Evolutionary conservation across 2,329 filamentous ascomycete species (phyloP).

Genomic region (Aspergillus carbonarius): DNA sequence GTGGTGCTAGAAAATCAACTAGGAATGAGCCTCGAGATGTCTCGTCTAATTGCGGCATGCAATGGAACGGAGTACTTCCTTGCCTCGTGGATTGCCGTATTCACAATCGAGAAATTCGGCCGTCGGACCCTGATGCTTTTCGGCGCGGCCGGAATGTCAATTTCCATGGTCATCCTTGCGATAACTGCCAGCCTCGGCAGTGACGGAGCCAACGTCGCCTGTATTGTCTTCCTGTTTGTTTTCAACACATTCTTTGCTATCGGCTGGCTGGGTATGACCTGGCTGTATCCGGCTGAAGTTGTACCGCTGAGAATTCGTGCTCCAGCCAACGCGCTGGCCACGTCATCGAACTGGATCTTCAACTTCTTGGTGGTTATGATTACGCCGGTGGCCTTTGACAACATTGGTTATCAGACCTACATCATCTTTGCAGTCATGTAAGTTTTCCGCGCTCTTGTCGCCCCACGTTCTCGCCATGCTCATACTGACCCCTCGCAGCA

Average conservation of each 20-base stretch:
- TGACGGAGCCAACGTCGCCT: slow-evolving; percentile 26
- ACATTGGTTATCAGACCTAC: slow-evolving; percentile 56
- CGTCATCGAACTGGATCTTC: slow-evolving; percentile 60
- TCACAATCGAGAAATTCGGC: slow-evolving; percentile 51
- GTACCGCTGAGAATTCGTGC: slow-evolving; percentile 59
- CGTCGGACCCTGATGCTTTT: slow-evolving; percentile 70
- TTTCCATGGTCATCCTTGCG: slow-evolving; percentile 63
- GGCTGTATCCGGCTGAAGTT: slow-evolving; percentile 52
- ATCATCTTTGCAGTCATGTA: slow-evolving; percentile 57
- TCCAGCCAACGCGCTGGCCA: slow-evolving; percentile 64
- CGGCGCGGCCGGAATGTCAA: slow-evolving; percentile 63
- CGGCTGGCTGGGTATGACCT: slow-evolving; percentile 64
- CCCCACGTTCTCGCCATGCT: too few relatives aligned
- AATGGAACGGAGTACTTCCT: slow-evolving; percentile 57
- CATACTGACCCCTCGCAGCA: slow-evolving; percentile 34
- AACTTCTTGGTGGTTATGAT: slow-evolving; percentile 69
- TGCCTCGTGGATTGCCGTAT: slow-evolving; percentile 51
- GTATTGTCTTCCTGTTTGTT: slow-evolving; percentile 53
- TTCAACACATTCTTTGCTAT: slow-evolving; percentile 69
- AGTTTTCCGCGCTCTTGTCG: slow-evolving; percentile 18
- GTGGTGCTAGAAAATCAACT: slow-evolving; percentile 45
- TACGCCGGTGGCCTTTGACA: slow-evolving; percentile 60
- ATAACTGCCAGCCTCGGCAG: slow-evolving; percentile 27
- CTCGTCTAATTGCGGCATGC: slow-evolving; percentile 53
- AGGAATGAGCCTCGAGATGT: slow-evolving; percentile 40